Percentiles rank a stretch among this genome's conserved stretches.
phyloP scores from a whole-genome alignment of 768 basidiomycete species.

The Guyanaporus albipodus region DNA sequence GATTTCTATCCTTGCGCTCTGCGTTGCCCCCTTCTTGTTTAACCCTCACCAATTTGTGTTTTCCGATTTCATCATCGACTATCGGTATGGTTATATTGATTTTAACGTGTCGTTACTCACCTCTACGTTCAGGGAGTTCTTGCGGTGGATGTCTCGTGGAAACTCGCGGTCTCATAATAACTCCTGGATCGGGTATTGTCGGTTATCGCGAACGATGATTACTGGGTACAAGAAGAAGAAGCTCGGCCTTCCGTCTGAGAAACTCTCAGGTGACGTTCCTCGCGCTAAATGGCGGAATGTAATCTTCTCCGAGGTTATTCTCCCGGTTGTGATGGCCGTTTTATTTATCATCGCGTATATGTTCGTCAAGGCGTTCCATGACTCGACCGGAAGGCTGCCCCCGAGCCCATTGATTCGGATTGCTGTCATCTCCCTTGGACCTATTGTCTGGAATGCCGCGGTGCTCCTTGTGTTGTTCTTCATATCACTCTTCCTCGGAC shows the following conservation, averaged over 20 bases:
- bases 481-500: conserved; percentile 87
- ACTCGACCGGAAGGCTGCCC: conserved; percentile 53
- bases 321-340: conserved; percentile 80
- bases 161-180: conserved; percentile 97
- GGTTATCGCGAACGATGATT: conserved; percentile 95
- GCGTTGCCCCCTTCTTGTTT: conserved; percentile 95
- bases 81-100: conserved; percentile 49
- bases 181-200: conserved; percentile 99
- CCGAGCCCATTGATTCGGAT: conserved; percentile 90
- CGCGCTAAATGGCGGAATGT: conserved; percentile 92
- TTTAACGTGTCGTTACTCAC: not conserved
- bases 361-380: conserved; percentile 88
- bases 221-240: conserved; percentile 99
- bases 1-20: conserved; percentile 89
- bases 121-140: conserved; percentile 68
- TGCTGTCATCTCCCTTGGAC: conserved; percentile 88
- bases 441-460: conserved; percentile 93
- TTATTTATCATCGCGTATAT: conserved; percentile 87
- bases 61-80: conserved; percentile 96
- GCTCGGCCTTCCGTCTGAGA: conserved; percentile 95
- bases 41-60: conserved; percentile 99
- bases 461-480: conserved; percentile 86
- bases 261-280: conserved; percentile 92
- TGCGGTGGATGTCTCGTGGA: conserved; percentile 98
- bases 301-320: conserved; percentile 80